A percentile compares a stretch with the other conserved stretches of the same genome.
Evolutionary conservation across 768 basidiomycete genomes (phyloP).

Genomic region (Russula vinacea): DNA sequence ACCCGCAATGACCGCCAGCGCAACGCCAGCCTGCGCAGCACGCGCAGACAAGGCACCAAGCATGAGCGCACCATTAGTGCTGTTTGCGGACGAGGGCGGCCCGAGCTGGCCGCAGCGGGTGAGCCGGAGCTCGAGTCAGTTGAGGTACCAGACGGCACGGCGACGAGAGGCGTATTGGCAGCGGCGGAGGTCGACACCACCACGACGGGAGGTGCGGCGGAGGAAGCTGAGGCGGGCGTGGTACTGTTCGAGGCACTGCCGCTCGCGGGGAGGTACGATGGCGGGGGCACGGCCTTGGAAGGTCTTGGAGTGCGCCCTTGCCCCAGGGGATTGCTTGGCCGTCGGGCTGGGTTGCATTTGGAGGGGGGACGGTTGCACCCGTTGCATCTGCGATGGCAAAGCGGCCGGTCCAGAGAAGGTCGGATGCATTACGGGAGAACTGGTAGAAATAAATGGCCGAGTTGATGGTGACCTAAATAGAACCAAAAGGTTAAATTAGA

Average conservation of each 20-base stretch:
- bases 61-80: slow-evolving; percentile 1
- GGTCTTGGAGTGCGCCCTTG: slow-evolving; percentile 49
- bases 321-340: slow-evolving; percentile 59
- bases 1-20: slow-evolving; percentile 22
- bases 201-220: background rate
- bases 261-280: slow-evolving; percentile 6
- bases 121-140: background rate
- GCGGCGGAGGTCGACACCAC: background rate
- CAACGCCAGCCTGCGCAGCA: slow-evolving; percentile 14
- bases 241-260: background rate
- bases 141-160: background rate
- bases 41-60: slow-evolving; percentile 13
- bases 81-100: background rate
- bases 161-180: background rate
- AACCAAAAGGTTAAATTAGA: slow-evolving; percentile 8
- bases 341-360: slow-evolving; percentile 52
- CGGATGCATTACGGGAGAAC: slow-evolving; percentile 48
- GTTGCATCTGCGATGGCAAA: slow-evolving; percentile 63
- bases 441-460: slow-evolving; percentile 80
- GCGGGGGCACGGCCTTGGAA: slow-evolving; percentile 38
- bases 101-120: background rate
- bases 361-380: slow-evolving; percentile 47
- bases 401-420: slow-evolving; percentile 65
- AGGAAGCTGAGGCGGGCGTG: background rate
- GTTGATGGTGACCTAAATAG: slow-evolving; percentile 55